Evolutionary conservation across 1,139 yeast genomes (phyloP), one percentile per base, ranked within the genome.

Genomic region (Debaryomyces fabryi): DNA sequence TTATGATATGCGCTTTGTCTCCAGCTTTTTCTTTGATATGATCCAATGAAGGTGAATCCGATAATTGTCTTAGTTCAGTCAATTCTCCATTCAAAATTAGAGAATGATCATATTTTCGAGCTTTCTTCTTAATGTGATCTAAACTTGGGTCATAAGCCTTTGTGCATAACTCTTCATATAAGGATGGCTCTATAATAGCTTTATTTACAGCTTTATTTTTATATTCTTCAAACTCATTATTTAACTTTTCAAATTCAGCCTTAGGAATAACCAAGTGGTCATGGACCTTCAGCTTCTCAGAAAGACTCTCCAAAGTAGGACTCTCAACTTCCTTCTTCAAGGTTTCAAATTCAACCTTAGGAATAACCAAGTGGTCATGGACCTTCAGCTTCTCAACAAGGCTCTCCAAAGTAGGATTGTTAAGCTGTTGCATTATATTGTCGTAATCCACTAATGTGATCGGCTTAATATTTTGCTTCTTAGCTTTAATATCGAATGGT

Each of bases 221-320:
- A 20, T 40, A 29, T n/a, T 32, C 20, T 4, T 35, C 37, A 5
- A 25, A n/a, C 16, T 23, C 13, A 7, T 52, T 45, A 4, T 50
- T 52, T 44, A 72, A 53, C 2, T 56, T 50, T 10, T 59, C 49
- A 39, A 58, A 64, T 12, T 67, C 68, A 1, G 51, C 56, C 25
- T 53, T 54, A 9, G 65, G 50, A 3, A 71, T 57, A 34, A 68
- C 55, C 2, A 54, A 46, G 21, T 58, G 54, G 18, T 58, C 53
- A 35, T 50, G 49, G 0, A 38, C 45, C 12, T 48, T 38, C 1
- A 71, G 67, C 47, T 69, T 67, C 1, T 57, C 58, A 2, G 55
- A 49, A 13, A 74, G 42, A 44, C 60, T 66, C 0, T 65, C 64
- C 7, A 64, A 20, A 8, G 60, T 44, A 4, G 79, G 79, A 4